phyloP scores from a whole-genome alignment of 352 stramenopile genomes.

The Phytophthora pinifolia region DNA sequence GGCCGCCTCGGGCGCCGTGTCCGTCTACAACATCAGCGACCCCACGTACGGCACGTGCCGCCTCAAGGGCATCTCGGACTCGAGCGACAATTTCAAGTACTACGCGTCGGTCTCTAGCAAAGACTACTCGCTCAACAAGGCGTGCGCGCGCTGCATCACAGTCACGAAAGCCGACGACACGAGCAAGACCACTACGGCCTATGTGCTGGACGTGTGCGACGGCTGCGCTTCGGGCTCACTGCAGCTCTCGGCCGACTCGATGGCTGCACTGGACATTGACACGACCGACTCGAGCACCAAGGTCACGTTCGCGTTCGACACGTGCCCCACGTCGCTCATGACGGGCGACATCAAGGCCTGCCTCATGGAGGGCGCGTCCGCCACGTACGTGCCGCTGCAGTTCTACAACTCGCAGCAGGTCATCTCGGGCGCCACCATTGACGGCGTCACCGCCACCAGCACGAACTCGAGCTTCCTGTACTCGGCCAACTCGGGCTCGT shows the following conservation, averaged over 20 bases:
- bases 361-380: conserved; percentile 79
- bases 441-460: conserved; percentile 46
- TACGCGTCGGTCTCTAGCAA: conserved; percentile 74
- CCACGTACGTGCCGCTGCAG: conserved; percentile 81
- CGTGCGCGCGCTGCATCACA: conserved; percentile 76
- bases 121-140: conserved; percentile 53
- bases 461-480: conserved; percentile 63
- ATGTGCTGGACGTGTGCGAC: conserved; percentile 71
- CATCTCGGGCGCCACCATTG: conserved; percentile 61
- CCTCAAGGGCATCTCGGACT: conserved; percentile 55
- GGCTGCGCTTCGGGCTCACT: conserved; percentile 49
- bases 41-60: conserved; percentile 68
- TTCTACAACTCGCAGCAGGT: conserved; percentile 82
- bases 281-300: conserved; percentile 41
- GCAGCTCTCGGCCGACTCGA: conserved; percentile 50
- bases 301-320: conserved; percentile 62
- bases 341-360: conserved; percentile 78
- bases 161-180: conserved; percentile 52
- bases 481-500: conserved; percentile 50
- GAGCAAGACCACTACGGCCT: conserved; percentile 53
- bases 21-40: conserved; percentile 60
- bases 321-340: conserved; percentile 56
- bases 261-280: conserved; percentile 48
- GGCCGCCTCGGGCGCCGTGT: conserved; percentile 32
- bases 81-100: conserved; percentile 76